phyloP scores from a whole-genome alignment of 2,329 filamentous ascomycete species.

The Balansia obtecta region DNA sequence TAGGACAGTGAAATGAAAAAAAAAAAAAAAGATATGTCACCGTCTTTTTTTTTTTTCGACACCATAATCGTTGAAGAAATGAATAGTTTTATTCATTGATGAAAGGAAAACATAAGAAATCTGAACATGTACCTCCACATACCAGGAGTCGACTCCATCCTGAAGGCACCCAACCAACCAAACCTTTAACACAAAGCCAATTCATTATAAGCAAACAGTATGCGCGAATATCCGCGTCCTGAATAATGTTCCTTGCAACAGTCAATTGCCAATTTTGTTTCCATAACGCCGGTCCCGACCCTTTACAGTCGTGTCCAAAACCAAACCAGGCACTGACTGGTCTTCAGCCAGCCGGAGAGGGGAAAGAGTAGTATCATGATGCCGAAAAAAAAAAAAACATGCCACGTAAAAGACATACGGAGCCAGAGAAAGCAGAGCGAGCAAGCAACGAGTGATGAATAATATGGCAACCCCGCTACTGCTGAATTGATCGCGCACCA shows the following conservation, averaged over 20 bases:
- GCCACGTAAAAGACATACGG: too few species aligned
- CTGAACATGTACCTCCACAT: background rate
- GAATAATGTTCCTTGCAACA: background rate
- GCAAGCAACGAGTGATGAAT: background rate
- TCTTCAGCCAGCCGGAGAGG: too few species aligned
- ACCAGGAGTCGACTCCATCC: background rate
- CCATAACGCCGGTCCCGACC: background rate
- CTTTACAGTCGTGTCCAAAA: too few species aligned
- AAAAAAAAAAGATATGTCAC: too few species aligned
- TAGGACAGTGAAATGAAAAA: too few species aligned
- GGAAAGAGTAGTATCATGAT: too few species aligned
- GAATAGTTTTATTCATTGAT: background rate
- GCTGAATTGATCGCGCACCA: constrained; percentile 23
- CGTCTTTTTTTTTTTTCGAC: too few species aligned
- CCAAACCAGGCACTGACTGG: too few species aligned
- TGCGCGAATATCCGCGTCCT: background rate
- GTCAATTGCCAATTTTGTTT: background rate
- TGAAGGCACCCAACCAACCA: background rate
- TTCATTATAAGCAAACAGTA: background rate
- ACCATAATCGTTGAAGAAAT: background rate
- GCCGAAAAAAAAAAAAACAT: constrained; percentile 5
- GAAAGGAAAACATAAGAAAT: background rate
- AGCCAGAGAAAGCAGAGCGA: too few species aligned
- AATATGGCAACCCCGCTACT: constrained; percentile 6
- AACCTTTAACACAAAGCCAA: background rate